These are phyloP conservation scores for Coniosporium tulheliwenetii DNA, from an alignment of 2,329 filamentous ascomycete genomes.

Conservation along the genomic window DNA sequence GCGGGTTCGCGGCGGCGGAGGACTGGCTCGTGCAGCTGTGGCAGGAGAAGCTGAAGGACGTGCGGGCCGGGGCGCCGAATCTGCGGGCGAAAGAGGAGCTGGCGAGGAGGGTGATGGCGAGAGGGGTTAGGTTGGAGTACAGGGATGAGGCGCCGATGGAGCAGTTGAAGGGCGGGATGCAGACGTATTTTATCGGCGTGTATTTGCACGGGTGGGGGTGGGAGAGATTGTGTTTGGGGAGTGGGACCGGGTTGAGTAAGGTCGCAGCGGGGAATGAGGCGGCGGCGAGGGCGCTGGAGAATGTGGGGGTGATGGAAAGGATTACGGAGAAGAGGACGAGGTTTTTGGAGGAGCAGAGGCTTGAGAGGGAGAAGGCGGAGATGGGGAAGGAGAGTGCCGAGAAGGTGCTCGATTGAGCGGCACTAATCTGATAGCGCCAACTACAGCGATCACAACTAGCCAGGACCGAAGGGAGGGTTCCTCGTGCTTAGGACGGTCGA, in stretches of 20 bases:
- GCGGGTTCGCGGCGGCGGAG: slow-evolving; percentile 46
- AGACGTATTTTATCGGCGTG: slow-evolving; percentile 46
- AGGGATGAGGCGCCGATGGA: slow-evolving; percentile 36
- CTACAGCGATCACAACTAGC: too few relatives aligned
- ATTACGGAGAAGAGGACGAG: too few relatives aligned
- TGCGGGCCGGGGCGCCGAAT: too few relatives aligned
- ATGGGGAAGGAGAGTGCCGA: too few relatives aligned
- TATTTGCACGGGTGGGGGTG: slow-evolving; percentile 57
- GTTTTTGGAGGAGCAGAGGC: too few relatives aligned
- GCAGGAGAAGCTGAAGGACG: slow-evolving; percentile 50
- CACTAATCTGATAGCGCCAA: too few relatives aligned
- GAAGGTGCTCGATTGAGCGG: too few relatives aligned
- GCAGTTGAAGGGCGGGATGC: slow-evolving; percentile 38
- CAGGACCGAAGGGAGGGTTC: too few relatives aligned
- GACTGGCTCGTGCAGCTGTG: slow-evolving; percentile 64
- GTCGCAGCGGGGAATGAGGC: slow-evolving; percentile 54
- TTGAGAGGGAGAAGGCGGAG: too few relatives aligned
- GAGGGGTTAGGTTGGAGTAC: slow-evolving; percentile 19
- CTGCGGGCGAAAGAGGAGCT: slow-evolving; percentile 18
- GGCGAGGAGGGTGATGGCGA: slow-evolving; percentile 16
- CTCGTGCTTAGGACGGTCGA: too few relatives aligned
- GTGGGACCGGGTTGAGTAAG: slow-evolving; percentile 49
- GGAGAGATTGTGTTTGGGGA: slow-evolving; percentile 43
- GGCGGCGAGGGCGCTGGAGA: slow-evolving; percentile 45
- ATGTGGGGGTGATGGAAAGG: too few relatives aligned